A percentile compares a stretch with the other conserved stretches of the same genome.
phyloP scores from a whole-genome alignment of 768 basidiomycete genomes.

The Mycena rebaudengoi region DNA sequence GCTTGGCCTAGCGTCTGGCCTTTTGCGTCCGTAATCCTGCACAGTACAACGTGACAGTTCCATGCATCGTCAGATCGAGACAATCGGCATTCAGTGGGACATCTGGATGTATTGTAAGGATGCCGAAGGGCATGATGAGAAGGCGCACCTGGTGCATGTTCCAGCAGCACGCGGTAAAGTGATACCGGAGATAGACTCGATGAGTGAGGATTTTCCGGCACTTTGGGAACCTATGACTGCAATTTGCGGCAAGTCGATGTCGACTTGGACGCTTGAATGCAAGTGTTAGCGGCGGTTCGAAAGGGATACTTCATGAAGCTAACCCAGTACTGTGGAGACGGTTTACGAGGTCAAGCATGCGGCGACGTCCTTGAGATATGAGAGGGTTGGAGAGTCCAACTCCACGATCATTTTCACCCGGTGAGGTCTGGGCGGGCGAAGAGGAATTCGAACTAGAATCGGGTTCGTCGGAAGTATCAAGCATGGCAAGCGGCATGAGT shows the following conservation, averaged over 20 bases:
- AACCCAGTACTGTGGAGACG: conserved; percentile 71
- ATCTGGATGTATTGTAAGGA: conserved; percentile 42
- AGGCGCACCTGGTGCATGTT: conserved; percentile 72
- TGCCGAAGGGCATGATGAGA: neutral
- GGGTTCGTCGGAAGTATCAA: too few relatives aligned
- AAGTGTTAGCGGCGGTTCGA: neutral
- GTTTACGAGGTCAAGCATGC: conserved; percentile 68
- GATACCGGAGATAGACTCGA: conserved; percentile 80
- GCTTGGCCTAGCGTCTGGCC: conserved; percentile 50
- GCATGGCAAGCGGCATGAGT: too few relatives aligned
- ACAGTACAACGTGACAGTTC: conserved; percentile 61
- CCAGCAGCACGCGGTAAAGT: conserved; percentile 63
- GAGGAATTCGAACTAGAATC: neutral
- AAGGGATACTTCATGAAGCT: conserved; percentile 3
- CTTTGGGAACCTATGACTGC: conserved; percentile 79
- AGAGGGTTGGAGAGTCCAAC: conserved; percentile 63
- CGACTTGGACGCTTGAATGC: conserved; percentile 63
- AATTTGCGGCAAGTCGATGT: conserved; percentile 78
- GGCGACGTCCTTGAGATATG: conserved; percentile 51
- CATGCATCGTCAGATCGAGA: conserved; percentile 49
- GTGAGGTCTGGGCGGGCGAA: neutral
- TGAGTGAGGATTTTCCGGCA: conserved; percentile 80
- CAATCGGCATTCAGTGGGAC: conserved; percentile 66
- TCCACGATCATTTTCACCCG: conserved; percentile 26
- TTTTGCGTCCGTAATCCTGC: conserved; percentile 49